Evolutionary conservation across 306 rosid species (phyloP).

Genomic region (Quercus parvula): DNA sequence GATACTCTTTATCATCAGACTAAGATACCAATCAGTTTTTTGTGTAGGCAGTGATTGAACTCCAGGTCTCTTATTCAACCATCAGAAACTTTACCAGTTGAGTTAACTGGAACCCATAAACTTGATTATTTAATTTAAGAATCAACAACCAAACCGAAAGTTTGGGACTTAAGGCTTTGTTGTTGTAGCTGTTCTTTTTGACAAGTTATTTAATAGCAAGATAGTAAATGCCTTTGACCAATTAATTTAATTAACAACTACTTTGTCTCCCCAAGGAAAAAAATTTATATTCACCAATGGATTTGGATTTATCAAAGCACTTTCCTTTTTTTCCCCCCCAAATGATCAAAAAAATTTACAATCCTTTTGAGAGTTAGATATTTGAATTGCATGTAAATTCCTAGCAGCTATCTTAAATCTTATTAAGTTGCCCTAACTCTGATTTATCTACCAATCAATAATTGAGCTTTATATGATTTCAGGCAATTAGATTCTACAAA

Average conservation of each 20-base stretch:
- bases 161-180: too few species aligned
- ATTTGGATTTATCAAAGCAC: background rate
- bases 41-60: fast-evolving
- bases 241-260: background rate
- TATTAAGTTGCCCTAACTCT: background rate
- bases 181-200: too few species aligned
- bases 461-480: constrained; percentile 23
- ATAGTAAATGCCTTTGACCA: background rate
- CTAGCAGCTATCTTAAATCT: background rate
- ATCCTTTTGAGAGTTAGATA: background rate
- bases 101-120: fast-evolving
- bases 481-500: constrained; percentile 88
- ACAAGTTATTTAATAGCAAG: background rate
- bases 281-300: background rate
- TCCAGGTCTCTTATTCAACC: fast-evolving
- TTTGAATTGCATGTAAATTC: constrained; percentile 4
- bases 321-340: background rate
- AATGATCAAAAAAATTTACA: background rate
- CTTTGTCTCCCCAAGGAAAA: background rate
- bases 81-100: too few species aligned
- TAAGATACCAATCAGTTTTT: too few species aligned
- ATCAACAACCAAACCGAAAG: too few species aligned
- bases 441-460: constrained; percentile 4
- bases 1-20: too few species aligned
- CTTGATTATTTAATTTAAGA: too few species aligned